Percentiles rank a stretch among this genome's conserved stretches.
Evolutionary conservation across 352 stramenopile genomes (phyloP).

Genomic region (Phytophthora aleatoria): DNA sequence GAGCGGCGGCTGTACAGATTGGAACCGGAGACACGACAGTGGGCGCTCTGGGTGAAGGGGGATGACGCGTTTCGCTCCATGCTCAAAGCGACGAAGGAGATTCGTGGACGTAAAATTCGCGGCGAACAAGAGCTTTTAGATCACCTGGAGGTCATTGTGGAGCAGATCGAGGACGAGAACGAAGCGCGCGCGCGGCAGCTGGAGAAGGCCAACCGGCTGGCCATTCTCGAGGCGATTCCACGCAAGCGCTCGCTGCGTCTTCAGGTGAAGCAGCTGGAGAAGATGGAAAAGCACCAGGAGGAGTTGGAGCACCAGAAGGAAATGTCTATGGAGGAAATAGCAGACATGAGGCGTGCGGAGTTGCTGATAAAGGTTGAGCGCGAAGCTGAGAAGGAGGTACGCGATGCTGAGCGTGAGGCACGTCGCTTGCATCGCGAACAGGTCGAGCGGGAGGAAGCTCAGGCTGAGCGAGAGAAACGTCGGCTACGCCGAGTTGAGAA

Average conservation of each 20-base stretch:
- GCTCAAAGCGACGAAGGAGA: conserved; percentile 57
- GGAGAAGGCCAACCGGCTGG: conserved; percentile 76
- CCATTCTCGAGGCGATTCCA: conserved; percentile 84
- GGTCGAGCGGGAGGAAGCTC: conserved; percentile 56
- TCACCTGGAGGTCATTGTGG: conserved; percentile 79
- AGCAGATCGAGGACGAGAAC: conserved; percentile 77
- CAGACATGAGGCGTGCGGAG: conserved; percentile 72
- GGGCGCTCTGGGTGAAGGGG: conserved; percentile 81
- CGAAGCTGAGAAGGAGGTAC: conserved; percentile 59
- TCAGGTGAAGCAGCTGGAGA: conserved; percentile 85
- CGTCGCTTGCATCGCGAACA: conserved; percentile 56
- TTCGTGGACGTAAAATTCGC: conserved; percentile 67
- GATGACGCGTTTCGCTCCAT: conserved; percentile 65
- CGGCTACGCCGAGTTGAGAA: conserved; percentile 66
- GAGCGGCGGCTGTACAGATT: conserved; percentile 81
- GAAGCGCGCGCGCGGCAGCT: conserved; percentile 52
- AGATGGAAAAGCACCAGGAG: conserved; percentile 76
- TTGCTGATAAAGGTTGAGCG: conserved; percentile 70
- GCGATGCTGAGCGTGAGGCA: conserved; percentile 59
- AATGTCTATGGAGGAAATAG: conserved; percentile 65
- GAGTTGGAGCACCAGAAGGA: conserved; percentile 60
- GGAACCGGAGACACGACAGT: conserved; percentile 49
- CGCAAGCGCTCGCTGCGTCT: conserved; percentile 84
- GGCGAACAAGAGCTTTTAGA: conserved; percentile 81
- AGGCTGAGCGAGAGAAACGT: conserved; percentile 59